A percentile compares a stretch with the other conserved stretches of the same genome.
Evolutionary conservation across 2,329 filamentous ascomycete species (phyloP).

Genomic region (Mycosphaerella sp.): DNA sequence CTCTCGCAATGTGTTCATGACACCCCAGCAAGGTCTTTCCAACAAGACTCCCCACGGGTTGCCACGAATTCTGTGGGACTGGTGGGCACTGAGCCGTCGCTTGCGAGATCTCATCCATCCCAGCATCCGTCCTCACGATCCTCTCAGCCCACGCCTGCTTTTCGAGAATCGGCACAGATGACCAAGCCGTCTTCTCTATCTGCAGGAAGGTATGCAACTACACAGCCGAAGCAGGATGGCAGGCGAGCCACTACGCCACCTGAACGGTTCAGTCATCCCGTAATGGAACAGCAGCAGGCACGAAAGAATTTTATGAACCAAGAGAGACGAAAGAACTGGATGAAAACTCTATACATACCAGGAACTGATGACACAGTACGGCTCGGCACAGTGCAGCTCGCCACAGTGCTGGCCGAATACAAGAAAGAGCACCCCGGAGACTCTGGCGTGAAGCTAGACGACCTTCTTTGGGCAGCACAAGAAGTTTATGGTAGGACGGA

Average conservation of each 20-base stretch:
- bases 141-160: not conserved
- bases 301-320: constrained; percentile 3
- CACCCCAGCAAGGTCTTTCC: not conserved
- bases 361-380: not conserved
- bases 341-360: not conserved
- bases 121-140: not conserved
- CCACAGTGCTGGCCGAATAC: not conserved
- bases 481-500: not conserved
- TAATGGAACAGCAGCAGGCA: constrained; percentile 1
- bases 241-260: not conserved
- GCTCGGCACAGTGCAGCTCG: not conserved
- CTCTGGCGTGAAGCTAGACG: not conserved
- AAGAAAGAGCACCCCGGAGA: constrained; percentile 1
- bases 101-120: not conserved
- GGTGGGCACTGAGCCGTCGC: not conserved
- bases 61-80: not conserved
- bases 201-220: not conserved
- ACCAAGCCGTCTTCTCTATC: not conserved
- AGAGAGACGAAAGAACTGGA: constrained; percentile 1
- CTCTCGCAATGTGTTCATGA: not conserved
- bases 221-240: not conserved
- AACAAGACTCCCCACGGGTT: not conserved
- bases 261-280: not conserved
- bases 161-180: not conserved
- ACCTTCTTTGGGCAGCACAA: constrained; percentile 3